Evolutionary conservation across 164 flowering plant genomes (phyloP), one percentile per base, ranked within the genome.

Genomic region (Akebia trifoliata): DNA sequence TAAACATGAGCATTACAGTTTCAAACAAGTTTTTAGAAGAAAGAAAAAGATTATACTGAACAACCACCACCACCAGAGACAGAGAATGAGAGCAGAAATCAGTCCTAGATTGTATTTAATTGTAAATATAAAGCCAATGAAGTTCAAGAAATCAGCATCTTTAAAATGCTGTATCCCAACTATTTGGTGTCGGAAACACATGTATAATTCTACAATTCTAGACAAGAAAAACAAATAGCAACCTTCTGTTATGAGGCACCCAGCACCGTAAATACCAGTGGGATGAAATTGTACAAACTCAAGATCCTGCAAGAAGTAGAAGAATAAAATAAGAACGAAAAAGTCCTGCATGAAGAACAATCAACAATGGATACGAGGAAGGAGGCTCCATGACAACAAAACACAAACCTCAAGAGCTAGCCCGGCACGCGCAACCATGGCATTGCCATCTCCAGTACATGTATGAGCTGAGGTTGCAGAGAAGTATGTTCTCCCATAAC

Each of bases 401-500:
- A 60, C 48, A 60, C 56, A 51, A 53, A 94, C 99, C 97, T 94
- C 69, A 40, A 90, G 90, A 0, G 97, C 94, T 51, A 90, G 71
- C 11, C 96, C 97, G 47, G 99, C 95, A 60, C 97, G 96, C 38
- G 99, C 86, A 67, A 85, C 99, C 99, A 94, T 90, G 20, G 94
- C 97, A 82, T 91, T 88, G 54, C 99, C 97, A 81, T 94, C 97
- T 42, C 99, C 99, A 46, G 99, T 94, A 68, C 99, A 94, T 34
- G 97, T 94, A 74, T 94, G 97, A 61, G 99, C 99, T 49, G 99
- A 94, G 58, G 99, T 94, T 67, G 99, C 97, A 68, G 99, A 94
- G 56, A 94, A 90, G 72, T 94, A 90, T 36, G 99, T 60, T 64
- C 99, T 75, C 38, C 99, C 99, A 78, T 94, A 94, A 38, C 99